Evolutionary conservation across 2,329 filamentous ascomycete genomes (phyloP).

Genomic region (Dactylonectria macrodidyma): DNA sequence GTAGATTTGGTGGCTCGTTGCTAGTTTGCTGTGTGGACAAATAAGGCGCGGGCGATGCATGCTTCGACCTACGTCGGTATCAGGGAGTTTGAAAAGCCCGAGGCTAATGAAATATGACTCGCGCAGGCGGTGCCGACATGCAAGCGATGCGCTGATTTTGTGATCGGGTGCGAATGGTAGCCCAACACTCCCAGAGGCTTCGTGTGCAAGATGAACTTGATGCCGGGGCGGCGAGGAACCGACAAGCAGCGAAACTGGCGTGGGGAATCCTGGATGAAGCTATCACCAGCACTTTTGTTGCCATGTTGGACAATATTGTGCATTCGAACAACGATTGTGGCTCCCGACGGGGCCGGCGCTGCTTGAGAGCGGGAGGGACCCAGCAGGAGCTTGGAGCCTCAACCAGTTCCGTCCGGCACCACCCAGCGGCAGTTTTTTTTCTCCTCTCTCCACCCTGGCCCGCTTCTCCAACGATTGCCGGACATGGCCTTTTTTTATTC

Average conservation of each 20-base stretch:
- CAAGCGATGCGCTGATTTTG: slow-evolving; percentile 34
- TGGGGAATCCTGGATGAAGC: slow-evolving; percentile 38
- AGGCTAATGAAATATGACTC: slow-evolving; percentile 47
- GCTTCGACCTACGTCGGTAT: slow-evolving; percentile 34
- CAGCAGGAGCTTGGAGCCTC: slow-evolving; percentile 45
- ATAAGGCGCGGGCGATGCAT: slow-evolving; percentile 32
- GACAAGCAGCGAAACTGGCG: slow-evolving; percentile 9
- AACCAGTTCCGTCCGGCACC: slow-evolving; percentile 43
- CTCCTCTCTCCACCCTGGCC: slow-evolving; percentile 46
- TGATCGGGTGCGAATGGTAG: slow-evolving; percentile 26
- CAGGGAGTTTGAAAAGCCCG: slow-evolving; percentile 39
- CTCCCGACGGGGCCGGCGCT: slow-evolving; percentile 37
- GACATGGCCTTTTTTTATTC: slow-evolving; percentile 42
- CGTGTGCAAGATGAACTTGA: slow-evolving; percentile 19
- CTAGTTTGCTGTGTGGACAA: slow-evolving; percentile 35
- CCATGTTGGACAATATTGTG: slow-evolving; percentile 24
- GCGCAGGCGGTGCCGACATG: slow-evolving; percentile 37
- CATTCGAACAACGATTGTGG: slow-evolving; percentile 40
- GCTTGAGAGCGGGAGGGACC: slow-evolving; percentile 45
- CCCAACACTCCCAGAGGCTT: slow-evolving; percentile 6
- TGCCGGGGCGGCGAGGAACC: slow-evolving; percentile 1
- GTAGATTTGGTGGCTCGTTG: slow-evolving; percentile 41
- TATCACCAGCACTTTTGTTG: slow-evolving; percentile 37
- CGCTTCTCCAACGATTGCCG: slow-evolving; percentile 52
- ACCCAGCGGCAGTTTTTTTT: slow-evolving; percentile 47